phyloP scores from a whole-genome alignment of 768 basidiomycete genomes.

The Leccinum variicolor region DNA sequence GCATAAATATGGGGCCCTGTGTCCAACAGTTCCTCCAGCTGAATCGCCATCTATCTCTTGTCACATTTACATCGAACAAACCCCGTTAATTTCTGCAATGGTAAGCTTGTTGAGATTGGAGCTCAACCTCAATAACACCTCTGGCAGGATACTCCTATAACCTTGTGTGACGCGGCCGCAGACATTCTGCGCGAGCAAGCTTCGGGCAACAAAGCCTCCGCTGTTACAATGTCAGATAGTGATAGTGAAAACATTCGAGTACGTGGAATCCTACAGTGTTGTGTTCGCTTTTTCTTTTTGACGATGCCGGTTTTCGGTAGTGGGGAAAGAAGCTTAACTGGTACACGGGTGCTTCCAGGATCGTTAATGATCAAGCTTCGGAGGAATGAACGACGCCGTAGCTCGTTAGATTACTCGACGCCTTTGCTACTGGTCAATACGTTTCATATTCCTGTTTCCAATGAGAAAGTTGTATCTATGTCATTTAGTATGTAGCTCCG shows the following conservation, averaged over 20 bases:
- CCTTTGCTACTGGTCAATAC: neutral
- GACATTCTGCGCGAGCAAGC: neutral
- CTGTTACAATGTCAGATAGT: neutral
- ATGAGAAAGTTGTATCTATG: neutral
- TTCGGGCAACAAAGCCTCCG: neutral
- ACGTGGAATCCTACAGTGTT: neutral
- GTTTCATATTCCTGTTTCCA: neutral
- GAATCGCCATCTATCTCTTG: neutral
- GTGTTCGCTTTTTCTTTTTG: neutral
- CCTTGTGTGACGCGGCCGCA: neutral
- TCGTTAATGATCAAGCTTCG: neutral
- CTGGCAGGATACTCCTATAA: neutral
- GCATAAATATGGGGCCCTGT: neutral
- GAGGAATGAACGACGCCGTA: neutral
- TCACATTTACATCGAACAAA: neutral
- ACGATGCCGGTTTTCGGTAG: neutral
- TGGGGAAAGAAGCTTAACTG: neutral
- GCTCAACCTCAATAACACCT: neutral
- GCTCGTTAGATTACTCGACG: neutral
- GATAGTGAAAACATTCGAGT: neutral
- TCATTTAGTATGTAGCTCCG: neutral
- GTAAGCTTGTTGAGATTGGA: neutral
- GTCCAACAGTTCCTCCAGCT: neutral
- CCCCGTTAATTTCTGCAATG: neutral
- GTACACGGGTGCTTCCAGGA: neutral